Evolutionary conservation across 495 filamentous ascomycete genomes (phyloP), one percentile per base, ranked within the genome.

Genomic region (Tuber aestivum): DNA sequence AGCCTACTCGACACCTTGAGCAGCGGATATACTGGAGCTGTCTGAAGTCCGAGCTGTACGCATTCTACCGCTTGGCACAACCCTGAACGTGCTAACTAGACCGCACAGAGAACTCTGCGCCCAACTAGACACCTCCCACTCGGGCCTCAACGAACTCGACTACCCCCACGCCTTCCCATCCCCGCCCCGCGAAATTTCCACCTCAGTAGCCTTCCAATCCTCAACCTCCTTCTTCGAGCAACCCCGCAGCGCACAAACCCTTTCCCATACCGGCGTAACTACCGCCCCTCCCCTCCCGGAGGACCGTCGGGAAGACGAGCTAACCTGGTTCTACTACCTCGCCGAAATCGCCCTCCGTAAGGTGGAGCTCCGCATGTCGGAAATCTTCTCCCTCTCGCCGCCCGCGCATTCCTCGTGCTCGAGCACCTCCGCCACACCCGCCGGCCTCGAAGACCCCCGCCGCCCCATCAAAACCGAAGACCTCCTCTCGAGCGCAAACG

Each of bases 241-340:
- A 44, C 78, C 78, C 23, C 78, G 78, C 41, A 79, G 70, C 76
- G 78, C 78, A 3, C 74, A 80, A 20, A 70, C 41, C 40, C 56
- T 65, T 14, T 35, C 56, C 27, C 27, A 32, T 10, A 10, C 23
- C 50, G 27, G 50, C 50, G 50, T 10, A 27, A 32, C 50, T 14
- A 61, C 50, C 50, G 50, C 50, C 23, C 35, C 35, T 21, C 38
- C 70, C 70, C 27, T 27, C 27, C 44, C 76, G 8, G 71, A 81
- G 41, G 75, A 79, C 20, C 79, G 72, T 10, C 71, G 44, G 37
- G 79, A 81, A 72, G 76, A 84, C 42, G 72, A 81, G 38, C 70
- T 72, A 48, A 78, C 83, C 1, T 84, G 83, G 83, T 84, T 83
- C 74, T 84, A 84, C 76, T 84, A 84, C 73, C 79, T 84, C 23